Evolutionary conservation across 83 land plant species (phyloP), one percentile per base, ranked within the genome.

Genomic region (Picea engelmannii): DNA sequence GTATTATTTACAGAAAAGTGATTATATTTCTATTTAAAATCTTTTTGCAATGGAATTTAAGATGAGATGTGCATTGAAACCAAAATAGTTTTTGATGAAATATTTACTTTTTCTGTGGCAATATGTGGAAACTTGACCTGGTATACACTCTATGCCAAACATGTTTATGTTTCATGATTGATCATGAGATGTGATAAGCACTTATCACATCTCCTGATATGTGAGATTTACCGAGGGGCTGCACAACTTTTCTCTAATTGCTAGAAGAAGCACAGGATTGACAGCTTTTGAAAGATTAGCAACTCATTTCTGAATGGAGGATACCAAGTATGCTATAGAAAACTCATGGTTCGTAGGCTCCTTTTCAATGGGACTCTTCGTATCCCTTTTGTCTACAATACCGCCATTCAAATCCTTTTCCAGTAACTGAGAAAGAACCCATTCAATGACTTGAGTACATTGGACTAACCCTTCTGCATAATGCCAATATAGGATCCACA

Each of bases 201-300:
- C 78, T 87, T 67, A 58, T 81, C 6, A 95, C 68, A 86, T 95
- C 96, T 64, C 99, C 98, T 10, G 78, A 74, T 31, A 85, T 49
- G 38, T 92, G 87, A 81, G 94, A 85, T 84, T 91, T 93, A 85
- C 93, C 98, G 58, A 97, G 83, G 17, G 84, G 85, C 82, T 93
- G 4, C 6, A 94, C 86, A 78, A 89, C 90, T 87, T 88, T 95
- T 62, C 93, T 96, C 66, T 87, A 92, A 80, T 91, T 88, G 44
- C 84, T 91, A 61, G 89, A 21, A 88, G 87, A 81, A 91, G 77
- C 8, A 83, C 86, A 23, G 94, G 93, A 62, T 81, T 87, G 8
- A 89, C 96, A 79, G 89, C 91, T 76, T 90, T 93, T 31, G 93
- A 88, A 73, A 97, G 91, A 80, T 81, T 82, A 44, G 89, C 81